Evolutionary conservation across 345 rosid genomes (phyloP), one percentile per base, ranked within the genome.

Genomic region (Hevea brasiliensis): DNA sequence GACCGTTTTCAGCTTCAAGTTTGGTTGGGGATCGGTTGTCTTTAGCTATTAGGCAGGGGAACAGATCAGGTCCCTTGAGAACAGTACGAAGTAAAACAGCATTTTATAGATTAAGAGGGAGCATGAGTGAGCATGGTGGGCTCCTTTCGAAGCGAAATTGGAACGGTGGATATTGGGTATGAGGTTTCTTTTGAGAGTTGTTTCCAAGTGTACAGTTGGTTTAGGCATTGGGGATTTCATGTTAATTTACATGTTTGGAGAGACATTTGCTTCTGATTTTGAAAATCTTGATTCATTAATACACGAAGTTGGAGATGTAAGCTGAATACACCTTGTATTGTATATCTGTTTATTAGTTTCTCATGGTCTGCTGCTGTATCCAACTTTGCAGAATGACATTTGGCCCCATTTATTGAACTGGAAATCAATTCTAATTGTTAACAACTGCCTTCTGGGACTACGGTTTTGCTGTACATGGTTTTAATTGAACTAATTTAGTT

Each of bases 61-160:
- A 91, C 85, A 81, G 96, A 70, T 95, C 99, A 1, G 98, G 99
- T 32, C 99, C 99, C 1, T 80, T 93, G 92, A 85, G 92, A 69
- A 91, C 96, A 0, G 62, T 88, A 20, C 84, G 89, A 42, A 95
- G 90, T 73, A 91, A 87, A 73, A 87, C 88, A 2, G 81, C 78
- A 70, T 89, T 85, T 27, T 89, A 88, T 72, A 90, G 90, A 81
- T 71, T 84, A 70, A 83, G 96, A 74, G 99, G 96, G 73, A 93
- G 99, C 72, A 84, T 89, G 86, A 96, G 99, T 21, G 99, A 96
- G 82, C 98, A 93, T 20, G 98, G 99, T 97, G 96, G 74, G 53
- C 90, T 84, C 57, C 84, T 83, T 54, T 64, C 87, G 7, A 84
- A 80, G 81, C 79, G 71, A 42, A 42, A 21, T 7, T 78, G 85